Percentiles rank a stretch among this genome's conserved stretches.
phyloP scores from a whole-genome alignment of 2,329 filamentous ascomycete genomes.

The Fusarium sp. region DNA sequence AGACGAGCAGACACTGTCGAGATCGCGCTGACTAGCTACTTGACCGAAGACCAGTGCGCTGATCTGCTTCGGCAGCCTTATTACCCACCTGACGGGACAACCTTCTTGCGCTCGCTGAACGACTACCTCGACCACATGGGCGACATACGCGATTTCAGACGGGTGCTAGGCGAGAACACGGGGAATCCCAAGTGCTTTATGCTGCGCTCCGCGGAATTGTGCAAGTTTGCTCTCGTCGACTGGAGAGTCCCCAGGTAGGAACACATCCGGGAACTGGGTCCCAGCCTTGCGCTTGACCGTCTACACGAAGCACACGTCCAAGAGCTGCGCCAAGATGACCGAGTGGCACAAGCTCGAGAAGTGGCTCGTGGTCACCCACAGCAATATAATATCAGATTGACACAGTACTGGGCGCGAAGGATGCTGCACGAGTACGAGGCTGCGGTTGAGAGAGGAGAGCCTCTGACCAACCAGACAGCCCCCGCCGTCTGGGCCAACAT shows the following conservation, averaged over 20 bases:
- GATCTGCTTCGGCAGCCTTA: neutral
- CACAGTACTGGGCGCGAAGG: neutral
- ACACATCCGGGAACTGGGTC: neutral
- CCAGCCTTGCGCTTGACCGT: neutral
- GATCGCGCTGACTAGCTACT: neutral
- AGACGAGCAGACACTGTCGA: neutral
- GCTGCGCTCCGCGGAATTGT: neutral
- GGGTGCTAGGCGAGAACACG: neutral
- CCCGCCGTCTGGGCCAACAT: neutral
- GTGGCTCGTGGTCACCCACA: neutral
- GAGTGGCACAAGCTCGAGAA: neutral
- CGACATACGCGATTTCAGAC: neutral
- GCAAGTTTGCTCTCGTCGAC: conserved; percentile 1
- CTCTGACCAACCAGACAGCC: neutral
- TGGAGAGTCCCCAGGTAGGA: neutral
- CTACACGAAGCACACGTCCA: neutral
- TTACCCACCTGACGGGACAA: neutral
- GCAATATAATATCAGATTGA: neutral
- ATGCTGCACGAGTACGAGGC: neutral
- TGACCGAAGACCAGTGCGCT: neutral
- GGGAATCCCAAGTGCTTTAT: neutral
- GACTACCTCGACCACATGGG: conserved; percentile 2
- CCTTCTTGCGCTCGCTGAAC: conserved; percentile 1
- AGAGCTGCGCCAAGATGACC: neutral
- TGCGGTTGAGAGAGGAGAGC: neutral